Base-by-base conservation (phyloP, 805 yeast species). In the Vanderwaltozyma polyspora region DNA sequence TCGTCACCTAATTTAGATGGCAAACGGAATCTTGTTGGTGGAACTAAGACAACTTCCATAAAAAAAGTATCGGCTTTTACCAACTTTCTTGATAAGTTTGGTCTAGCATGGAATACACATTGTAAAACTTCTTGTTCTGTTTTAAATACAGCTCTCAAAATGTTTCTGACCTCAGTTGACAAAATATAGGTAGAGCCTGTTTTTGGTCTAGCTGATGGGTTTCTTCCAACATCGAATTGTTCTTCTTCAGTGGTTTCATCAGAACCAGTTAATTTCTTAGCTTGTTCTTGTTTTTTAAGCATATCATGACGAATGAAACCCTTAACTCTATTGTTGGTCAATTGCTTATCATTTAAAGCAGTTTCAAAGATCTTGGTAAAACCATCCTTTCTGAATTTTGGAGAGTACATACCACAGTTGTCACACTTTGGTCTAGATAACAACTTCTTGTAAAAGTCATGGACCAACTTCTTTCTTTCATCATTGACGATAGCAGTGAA, bases 1-100 rank as follows among this genome's bases (percentile, higher is more conserved):
- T 85, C 96, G 37, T 91, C 99, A 37, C 98, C 98, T 39, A 91
- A 67, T 59, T 87, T 87, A 12, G 94, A 79, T n/a, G 99, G 98
- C 46, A 87, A 70, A 59, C 99, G 74, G 68, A 91, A 91, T 59
- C 97, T 72, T 2, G 97, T 93, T 33, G 98, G 87, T 25, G 99
- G 98, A 26, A 93, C 97, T 27, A 86, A 79, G 38, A 91, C 64
- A 4, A 85, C 77, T 46, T 84, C 87, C 48, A 85, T 70, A 66
- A 91, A 93, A 59, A 93, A 91, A 68, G 84, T 71, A 52, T 89
- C 95, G 14, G 95, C 80, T 28, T 57, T 56, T 3, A 70, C 67
- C 18, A 55, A 51, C 24, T 67, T 64, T 36, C 58, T 66, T 17
- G 64, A 53, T 10, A 64, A 46, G 23, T 63, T 57, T 17, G 95